Conservation (phyloP, 2,329 filamentous ascomycete genomes). For the Didymella arachidicola region DNA sequence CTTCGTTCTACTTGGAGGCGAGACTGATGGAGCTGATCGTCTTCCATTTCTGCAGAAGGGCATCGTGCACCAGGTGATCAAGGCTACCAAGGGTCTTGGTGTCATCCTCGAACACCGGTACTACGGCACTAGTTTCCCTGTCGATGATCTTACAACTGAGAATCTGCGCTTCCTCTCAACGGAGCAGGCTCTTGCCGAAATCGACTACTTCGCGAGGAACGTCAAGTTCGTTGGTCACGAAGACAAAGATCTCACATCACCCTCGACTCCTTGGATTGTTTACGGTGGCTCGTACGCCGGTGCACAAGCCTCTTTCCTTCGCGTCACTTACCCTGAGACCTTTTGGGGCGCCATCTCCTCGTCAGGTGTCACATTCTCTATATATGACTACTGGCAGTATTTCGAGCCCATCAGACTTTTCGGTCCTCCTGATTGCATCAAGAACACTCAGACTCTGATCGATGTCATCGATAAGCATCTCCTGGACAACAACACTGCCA, state of each 20-base stretch:
- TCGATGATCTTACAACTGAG: conserved; percentile 69
- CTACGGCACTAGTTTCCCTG: conserved; percentile 79
- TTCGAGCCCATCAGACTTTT: conserved; percentile 66
- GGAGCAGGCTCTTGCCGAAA: conserved; percentile 82
- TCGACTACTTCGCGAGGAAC: conserved; percentile 79
- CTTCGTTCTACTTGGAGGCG: conserved; percentile 77
- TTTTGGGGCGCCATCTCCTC: conserved; percentile 83
- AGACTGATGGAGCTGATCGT: conserved; percentile 69
- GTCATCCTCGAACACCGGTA: conserved; percentile 88
- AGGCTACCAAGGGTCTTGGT: conserved; percentile 72
- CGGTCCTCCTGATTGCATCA: conserved; percentile 69
- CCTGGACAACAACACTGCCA: conserved; percentile 56
- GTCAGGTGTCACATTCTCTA: conserved; percentile 78
- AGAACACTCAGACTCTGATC: conserved; percentile 67
- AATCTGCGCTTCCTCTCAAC: conserved; percentile 84
- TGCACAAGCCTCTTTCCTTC: conserved; percentile 77
- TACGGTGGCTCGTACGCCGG: conserved; percentile 89
- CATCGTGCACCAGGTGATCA: conserved; percentile 73
- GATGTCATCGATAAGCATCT: conserved; percentile 68
- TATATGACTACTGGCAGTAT: conserved; percentile 77
- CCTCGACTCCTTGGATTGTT: conserved; percentile 73
- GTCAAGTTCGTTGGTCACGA: conserved; percentile 72
- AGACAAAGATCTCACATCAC: conserved; percentile 69
- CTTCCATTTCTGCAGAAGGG: conserved; percentile 79
- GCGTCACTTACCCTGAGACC: conserved; percentile 77